Conservation (phyloP, 2,329 filamentous ascomycete genomes). For the Aspergillus quadrilineatus region DNA sequence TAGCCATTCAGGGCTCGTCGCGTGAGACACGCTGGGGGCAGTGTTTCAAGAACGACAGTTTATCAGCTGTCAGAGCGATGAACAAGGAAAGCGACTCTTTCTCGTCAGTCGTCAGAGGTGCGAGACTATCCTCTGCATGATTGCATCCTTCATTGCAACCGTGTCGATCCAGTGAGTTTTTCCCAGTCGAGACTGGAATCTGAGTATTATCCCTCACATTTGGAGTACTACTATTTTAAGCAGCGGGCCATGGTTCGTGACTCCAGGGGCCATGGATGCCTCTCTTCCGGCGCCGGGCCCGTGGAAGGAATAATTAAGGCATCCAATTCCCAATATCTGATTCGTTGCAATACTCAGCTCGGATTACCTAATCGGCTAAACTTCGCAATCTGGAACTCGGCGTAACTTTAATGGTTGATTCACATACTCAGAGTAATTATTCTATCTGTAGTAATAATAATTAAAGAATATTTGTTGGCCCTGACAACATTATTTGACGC, state of each 20-base stretch:
- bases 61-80: constrained; percentile 7
- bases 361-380: background rate
- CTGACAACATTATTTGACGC: background rate
- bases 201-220: background rate
- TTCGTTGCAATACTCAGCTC: background rate
- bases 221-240: constrained; percentile 12
- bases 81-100: background rate
- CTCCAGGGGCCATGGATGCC: background rate
- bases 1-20: constrained; percentile 11
- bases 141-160: background rate
- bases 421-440: background rate
- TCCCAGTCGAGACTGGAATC: background rate
- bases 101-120: background rate
- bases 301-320: background rate
- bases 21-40: constrained; percentile 16
- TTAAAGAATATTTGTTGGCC: background rate
- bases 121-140: background rate
- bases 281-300: background rate
- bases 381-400: background rate
- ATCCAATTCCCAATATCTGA: background rate
- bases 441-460: background rate
- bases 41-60: constrained; percentile 1
- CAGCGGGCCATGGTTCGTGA: background rate
- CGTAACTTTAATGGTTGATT: background rate
- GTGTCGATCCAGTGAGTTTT: background rate